phyloP scores from a whole-genome alignment of 495 filamentous ascomycete genomes.

The Parathielavia hyrcaniae region DNA sequence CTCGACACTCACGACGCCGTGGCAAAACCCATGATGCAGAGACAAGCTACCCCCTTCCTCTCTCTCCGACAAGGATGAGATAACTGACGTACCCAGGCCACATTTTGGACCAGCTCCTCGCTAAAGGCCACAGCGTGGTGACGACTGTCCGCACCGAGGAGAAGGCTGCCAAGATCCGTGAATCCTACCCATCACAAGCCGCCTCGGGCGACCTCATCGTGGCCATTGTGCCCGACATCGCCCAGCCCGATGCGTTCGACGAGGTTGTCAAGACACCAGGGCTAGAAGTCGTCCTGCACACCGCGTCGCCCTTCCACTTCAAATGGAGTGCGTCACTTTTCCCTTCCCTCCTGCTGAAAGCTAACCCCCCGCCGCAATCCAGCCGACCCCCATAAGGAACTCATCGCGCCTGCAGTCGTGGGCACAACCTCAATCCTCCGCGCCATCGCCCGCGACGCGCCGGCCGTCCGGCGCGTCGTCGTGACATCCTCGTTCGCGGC shows the following conservation, averaged over 20 bases:
- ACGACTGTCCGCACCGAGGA: conserved; percentile 76
- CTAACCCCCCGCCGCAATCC: not conserved
- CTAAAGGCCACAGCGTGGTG: conserved; percentile 65
- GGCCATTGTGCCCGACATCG: conserved; percentile 78
- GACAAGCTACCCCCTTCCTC: not conserved
- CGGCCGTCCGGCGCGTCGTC: conserved; percentile 72
- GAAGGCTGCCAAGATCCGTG: conserved; percentile 70
- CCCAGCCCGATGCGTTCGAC: conserved; percentile 67
- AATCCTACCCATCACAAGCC: conserved; percentile 52
- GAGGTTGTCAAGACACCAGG: conserved; percentile 68
- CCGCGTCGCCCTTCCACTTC: conserved; percentile 80
- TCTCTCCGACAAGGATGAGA: not conserved
- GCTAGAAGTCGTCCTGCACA: conserved; percentile 83
- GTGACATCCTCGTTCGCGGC: conserved; percentile 84
- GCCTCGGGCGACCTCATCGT: conserved; percentile 63
- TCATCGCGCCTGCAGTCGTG: conserved; percentile 77
- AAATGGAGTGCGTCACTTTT: conserved; percentile 38
- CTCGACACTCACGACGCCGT: no score
- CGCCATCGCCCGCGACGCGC: conserved; percentile 67
- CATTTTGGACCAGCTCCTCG: conserved; percentile 66
- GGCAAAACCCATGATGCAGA: no score
- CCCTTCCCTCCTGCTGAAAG: not conserved
- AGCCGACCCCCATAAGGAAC: conserved; percentile 67
- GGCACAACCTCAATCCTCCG: conserved; percentile 77
- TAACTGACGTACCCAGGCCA: conserved; percentile 49